Base-by-base conservation (phyloP, 176 grass and related monocot species). In the Oryza coarctata region DNA sequence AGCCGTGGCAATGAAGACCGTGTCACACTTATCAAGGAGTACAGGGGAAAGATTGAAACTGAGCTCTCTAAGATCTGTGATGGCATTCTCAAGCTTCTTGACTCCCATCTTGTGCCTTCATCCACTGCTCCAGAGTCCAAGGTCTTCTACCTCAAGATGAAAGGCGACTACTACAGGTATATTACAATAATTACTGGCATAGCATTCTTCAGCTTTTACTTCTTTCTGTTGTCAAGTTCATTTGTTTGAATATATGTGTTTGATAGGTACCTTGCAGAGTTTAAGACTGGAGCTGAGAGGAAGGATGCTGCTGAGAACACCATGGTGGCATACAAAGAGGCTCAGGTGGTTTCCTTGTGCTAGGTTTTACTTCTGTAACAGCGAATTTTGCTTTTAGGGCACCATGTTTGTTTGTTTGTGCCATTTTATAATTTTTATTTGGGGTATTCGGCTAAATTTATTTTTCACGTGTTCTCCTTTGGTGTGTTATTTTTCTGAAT, bases 101-200 rank as follows among this genome's bases (percentile, higher is more conserved):
- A 81, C 70, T 85, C 82, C 31, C 82, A 89, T 78, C 77, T 89
- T 71, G 72, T 72, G 32, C 82, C 82, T 10, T 89, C 82, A 41
- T 85, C 65, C 5, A 77, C 77, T 0, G 39, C 57, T 76, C 55
- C 82, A 27, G 70, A 89, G 77, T 89, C 87, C 31, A 85, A 89
- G 72, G 77, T 89, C 72, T 89, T 89, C 71, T 89, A 89, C 71
- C 71, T 88, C 27, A 89, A 82, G 43, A 89, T 89, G 87, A 85
- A 82, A 71, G 87, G 82, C 44, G 87, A 81, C 65, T 89, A 81
- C 20, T 85, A 76, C 41, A 85, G 77, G 78, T 82, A 85, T 64
- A 85, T 64, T 60, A 11, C 12, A 71, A 9, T 76, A 71, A 12
- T 41, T 50, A 15, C 44, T 36, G n/a, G 6, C 31, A n/a, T 43